Evolutionary conservation across 78 protist genomes (phyloP), one percentile per base, ranked within the genome.

Genomic region (Polysphondylium violaceum): DNA sequence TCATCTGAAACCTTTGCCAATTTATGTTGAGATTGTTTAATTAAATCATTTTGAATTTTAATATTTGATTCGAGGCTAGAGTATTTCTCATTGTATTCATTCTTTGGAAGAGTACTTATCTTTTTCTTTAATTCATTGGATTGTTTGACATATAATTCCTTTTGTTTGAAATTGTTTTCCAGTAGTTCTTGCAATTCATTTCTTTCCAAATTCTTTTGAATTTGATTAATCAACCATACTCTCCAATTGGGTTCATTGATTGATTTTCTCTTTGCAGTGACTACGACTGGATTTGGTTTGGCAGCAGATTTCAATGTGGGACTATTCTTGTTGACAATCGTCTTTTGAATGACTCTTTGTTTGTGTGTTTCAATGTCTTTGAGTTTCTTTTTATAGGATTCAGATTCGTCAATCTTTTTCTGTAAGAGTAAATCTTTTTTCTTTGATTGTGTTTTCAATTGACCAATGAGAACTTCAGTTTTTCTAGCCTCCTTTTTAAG

Each of bases 391-490:
- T 83, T 83, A 12, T 55, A 55, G 0, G 36, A n/a, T 58, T 83
- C 91, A n/a, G 81, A 69, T 58, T 83, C 91, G 40, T 83, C 91
- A 41, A 55, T 69, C 47, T 83, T 83, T 72, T 83, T 83, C 44
- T 83, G 91, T 9, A 83, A n/a, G 14, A 83, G 19, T 21, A 64
- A 51, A 83, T 83, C 91, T 59, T 83, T 83, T 60, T 83, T 67
- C 25, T 81, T 83, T 0, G 91, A 83, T 58, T 83, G 91, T 43
- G 67, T 83, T 56, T 55, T 83, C 0, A 83, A 50, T 69, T 83
- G 91, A 12, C 67, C 91, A 69, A 83, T 83, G n/a, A 71, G 47
- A 25, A 44, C 58, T 58, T 69, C 91, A 27, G 69, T 27, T 43
- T 83, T 83, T 43, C 53, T 69, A 16, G 77, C 81, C 23, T 83